Evolutionary conservation across 345 rosid species (phyloP).

Genomic region (Eucalyptus marginata): DNA sequence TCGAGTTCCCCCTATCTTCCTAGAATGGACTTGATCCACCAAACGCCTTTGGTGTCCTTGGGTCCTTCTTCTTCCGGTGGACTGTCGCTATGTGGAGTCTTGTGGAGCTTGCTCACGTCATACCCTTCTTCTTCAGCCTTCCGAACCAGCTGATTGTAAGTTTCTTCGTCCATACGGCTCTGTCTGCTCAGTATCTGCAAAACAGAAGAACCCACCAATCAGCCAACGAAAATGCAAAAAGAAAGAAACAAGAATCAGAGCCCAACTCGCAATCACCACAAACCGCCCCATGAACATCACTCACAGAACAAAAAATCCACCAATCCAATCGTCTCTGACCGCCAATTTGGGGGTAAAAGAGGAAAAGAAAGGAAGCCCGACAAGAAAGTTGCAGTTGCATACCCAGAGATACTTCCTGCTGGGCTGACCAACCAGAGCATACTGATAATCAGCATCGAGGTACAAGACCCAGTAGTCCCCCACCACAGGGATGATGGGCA

Average conservation of each 20-base stretch:
- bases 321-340: not conserved
- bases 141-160: constrained; percentile 41
- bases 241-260: not conserved
- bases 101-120: constrained; percentile 65
- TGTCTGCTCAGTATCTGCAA: constrained; percentile 65
- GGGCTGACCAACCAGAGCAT: constrained; percentile 75
- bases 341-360: not conserved
- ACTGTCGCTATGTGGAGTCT: constrained; percentile 54
- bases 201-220: not conserved
- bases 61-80: constrained; percentile 50
- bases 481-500: constrained; percentile 66
- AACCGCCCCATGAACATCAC: not conserved
- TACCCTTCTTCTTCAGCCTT: constrained; percentile 58
- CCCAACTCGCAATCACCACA: not conserved
- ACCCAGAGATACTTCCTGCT: constrained; percentile 78
- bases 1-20: constrained; percentile 22
- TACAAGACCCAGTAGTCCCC: constrained; percentile 85
- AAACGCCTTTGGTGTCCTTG: constrained; percentile 56
- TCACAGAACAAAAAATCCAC: not conserved
- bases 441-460: constrained; percentile 50
- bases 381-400: not conserved
- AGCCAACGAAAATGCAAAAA: not conserved
- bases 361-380: not conserved
- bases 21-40: constrained; percentile 84
- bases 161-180: constrained; percentile 43